These are phyloP conservation scores for Ophiostoma angusticollis DNA, from an alignment of 2,329 filamentous ascomycete species.

Conservation along the genomic window DNA sequence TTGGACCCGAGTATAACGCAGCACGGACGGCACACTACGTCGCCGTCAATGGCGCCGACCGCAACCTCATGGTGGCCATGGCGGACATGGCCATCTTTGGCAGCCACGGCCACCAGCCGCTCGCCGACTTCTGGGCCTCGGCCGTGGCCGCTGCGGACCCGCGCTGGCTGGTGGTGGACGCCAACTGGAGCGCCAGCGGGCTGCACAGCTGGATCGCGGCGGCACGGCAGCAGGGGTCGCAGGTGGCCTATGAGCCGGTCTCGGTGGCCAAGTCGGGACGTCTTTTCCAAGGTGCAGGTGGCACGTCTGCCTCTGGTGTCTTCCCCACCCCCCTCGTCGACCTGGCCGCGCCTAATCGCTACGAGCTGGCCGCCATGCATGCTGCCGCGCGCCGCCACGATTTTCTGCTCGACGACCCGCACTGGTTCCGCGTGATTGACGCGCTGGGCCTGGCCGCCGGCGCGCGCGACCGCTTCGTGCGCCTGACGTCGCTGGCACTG, in stretches of 20 bases:
- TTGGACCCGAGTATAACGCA: conserved; percentile 32
- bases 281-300: conserved; percentile 40
- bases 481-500: conserved; percentile 51
- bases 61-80: conserved; percentile 83
- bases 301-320: conserved; percentile 13
- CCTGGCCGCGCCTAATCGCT: conserved; percentile 68
- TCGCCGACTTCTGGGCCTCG: conserved; percentile 46
- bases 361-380: conserved; percentile 74
- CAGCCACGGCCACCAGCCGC: conserved; percentile 25
- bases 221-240: conserved; percentile 40
- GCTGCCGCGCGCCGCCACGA: conserved; percentile 50
- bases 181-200: conserved; percentile 62
- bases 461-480: conserved; percentile 58
- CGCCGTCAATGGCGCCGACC: conserved; percentile 71
- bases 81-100: conserved; percentile 80
- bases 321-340: conserved; percentile 55
- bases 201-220: conserved; percentile 56
- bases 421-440: conserved; percentile 75
- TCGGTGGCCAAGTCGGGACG: conserved; percentile 64
- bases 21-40: conserved; percentile 81
- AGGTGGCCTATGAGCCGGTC: conserved; percentile 78
- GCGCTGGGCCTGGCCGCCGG: conserved; percentile 54
- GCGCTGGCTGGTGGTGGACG: conserved; percentile 75
- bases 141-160: conserved; percentile 44
- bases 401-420: conserved; percentile 47